Evolutionary conservation across 306 rosid species (phyloP).

Genomic region (Casuarina glauca): DNA sequence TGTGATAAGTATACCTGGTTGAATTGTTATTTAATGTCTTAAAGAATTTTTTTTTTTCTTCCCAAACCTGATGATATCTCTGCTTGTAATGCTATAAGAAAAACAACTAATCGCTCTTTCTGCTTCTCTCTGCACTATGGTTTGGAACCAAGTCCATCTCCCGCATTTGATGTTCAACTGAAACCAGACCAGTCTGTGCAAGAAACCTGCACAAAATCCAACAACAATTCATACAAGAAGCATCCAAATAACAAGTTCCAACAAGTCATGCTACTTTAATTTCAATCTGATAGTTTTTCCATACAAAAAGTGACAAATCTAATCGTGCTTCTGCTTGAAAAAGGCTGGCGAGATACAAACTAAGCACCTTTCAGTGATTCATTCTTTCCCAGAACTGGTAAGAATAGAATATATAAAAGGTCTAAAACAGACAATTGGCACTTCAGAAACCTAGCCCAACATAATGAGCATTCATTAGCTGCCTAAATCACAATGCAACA

Average conservation of each 20-base stretch:
- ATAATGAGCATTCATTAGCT: not conserved
- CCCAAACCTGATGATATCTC: constrained; percentile 22
- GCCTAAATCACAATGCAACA: not conserved
- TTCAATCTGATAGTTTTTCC: no score
- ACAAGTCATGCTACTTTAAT: not conserved
- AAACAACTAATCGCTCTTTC: constrained; percentile 34
- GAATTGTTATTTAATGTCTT: constrained; percentile 6
- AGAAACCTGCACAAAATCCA: constrained; percentile 70
- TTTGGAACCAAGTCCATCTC: constrained; percentile 61
- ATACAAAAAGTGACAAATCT: constrained; percentile 12
- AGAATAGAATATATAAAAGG: not conserved
- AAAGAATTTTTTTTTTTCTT: constrained; percentile 23
- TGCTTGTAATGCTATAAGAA: constrained; percentile 27
- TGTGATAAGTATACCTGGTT: constrained; percentile 1
- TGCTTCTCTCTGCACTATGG: constrained; percentile 37
- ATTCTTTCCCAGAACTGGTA: not conserved
- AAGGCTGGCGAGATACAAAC: not conserved
- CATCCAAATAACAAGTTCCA: constrained; percentile 7
- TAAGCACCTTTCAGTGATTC: not conserved
- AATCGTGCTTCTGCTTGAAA: not conserved
- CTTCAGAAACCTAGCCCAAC: not conserved
- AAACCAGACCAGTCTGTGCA: constrained; percentile 75
- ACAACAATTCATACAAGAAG: constrained; percentile 2
- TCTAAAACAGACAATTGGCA: not conserved
- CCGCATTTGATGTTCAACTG: constrained; percentile 79